These are phyloP conservation scores for Thielaviopsis euricoi DNA, from an alignment of 2,329 filamentous ascomycete species.

Conservation along the genomic window DNA sequence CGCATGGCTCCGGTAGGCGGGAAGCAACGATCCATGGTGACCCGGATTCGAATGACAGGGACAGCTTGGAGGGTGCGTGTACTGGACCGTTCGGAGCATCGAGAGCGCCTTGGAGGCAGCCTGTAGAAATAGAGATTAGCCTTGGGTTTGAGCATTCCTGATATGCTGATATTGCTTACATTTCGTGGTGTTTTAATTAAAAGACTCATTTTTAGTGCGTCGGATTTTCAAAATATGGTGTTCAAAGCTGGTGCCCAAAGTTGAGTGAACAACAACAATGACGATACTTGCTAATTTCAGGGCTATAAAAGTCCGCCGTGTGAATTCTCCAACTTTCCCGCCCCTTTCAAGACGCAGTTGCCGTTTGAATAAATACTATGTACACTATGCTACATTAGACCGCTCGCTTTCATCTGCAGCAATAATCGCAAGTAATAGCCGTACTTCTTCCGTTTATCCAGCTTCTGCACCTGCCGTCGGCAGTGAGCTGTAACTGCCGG, in stretches of 20 bases:
- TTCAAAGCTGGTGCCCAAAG: too few relatives aligned
- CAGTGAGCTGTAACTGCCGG: too few relatives aligned
- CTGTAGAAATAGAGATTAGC: constrained; percentile 19
- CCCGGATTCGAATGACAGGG: constrained; percentile 85
- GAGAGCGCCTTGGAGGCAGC: constrained; percentile 48
- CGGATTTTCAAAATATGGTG: not conserved
- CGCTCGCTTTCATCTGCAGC: too few relatives aligned
- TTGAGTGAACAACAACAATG: not conserved
- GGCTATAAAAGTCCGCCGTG: not conserved
- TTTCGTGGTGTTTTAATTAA: constrained; percentile 6
- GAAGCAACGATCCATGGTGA: constrained; percentile 46
- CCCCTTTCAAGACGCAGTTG: too few relatives aligned
- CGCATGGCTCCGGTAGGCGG: constrained; percentile 31
- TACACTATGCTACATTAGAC: too few relatives aligned
- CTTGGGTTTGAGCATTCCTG: not conserved
- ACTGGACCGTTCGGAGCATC: constrained; percentile 78
- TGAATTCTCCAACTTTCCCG: not conserved
- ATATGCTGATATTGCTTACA: not conserved
- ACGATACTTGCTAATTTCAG: not conserved
- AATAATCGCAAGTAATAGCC: too few relatives aligned
- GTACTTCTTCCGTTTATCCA: too few relatives aligned
- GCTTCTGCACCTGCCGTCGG: too few relatives aligned
- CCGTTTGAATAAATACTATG: too few relatives aligned
- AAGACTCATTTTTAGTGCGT: not conserved
- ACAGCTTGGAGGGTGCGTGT: constrained; percentile 70